Evolutionary conservation across 1,284 basidiomycete species (phyloP), one percentile per base, ranked within the genome.

Genomic region (Erythrobasidium hasegawianum): DNA sequence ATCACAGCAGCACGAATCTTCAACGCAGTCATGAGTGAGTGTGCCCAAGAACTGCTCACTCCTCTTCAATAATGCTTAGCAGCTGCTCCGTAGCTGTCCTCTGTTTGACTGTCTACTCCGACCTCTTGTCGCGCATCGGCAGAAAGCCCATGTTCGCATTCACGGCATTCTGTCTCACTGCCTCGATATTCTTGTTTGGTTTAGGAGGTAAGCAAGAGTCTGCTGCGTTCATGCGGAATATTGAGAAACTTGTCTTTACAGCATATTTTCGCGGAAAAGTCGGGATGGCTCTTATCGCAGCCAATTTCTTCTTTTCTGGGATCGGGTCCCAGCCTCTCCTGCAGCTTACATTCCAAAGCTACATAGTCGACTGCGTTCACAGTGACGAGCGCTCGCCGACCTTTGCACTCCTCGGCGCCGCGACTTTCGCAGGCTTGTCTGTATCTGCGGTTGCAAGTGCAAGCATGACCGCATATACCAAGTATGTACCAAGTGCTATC

Each of bases 291-390:
- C 33, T 65, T 9, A 65, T 65, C 56, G 55, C 47, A 24, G n/a
- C 40, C 13, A 65, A 55, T 38, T 65, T 57, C 24, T 50, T 52
- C 24, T 33, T 65, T 16, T 57, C 62, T 24, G 62, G 62, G n/a
- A 39, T 65, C 10, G 62, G 62, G 2, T 65, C 62, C 7, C 62
- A 65, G 38, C 62, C 62, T 41, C 47, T 65, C 7, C 56, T 65
- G 27, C 62, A 65, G 41, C 56, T 65, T 33, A 65, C 62, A 7
- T 65, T 65, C 26, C 62, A 65, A 49, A 65, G 62, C 56, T 65
- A 65, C 27, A 50, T 65, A 1, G 62, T 65, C 18, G 62, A 65
- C n/a, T 65, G 62, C 41, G 62, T 65, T 8, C 38, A 58, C 10
- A 22, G 16, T 16, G 49, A 65, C 8, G 62, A 65, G 18, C 24